These are phyloP conservation scores for Phytophthora litchii DNA, from an alignment of 352 stramenopile species.

Conservation along the genomic window DNA sequence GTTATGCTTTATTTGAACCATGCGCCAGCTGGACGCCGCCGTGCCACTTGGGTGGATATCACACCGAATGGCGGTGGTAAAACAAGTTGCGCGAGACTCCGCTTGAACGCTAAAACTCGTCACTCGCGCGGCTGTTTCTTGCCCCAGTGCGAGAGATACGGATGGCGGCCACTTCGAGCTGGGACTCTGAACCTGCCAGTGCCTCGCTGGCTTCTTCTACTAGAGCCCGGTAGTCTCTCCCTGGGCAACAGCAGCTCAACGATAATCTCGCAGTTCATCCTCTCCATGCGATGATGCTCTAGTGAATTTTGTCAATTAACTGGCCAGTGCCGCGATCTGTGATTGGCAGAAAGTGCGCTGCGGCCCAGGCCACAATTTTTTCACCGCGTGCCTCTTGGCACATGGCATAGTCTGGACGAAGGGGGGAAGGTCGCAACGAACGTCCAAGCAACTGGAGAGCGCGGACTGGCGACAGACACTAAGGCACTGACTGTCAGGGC, in stretches of 20 bases:
- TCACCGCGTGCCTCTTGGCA: conserved; percentile 25
- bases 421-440: conserved; percentile 26
- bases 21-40: conserved; percentile 13
- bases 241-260: conserved; percentile 1
- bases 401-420: conserved; percentile 17
- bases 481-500: conserved; percentile 8
- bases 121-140: conserved; percentile 24
- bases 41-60: conserved; percentile 21
- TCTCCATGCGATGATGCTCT: not conserved
- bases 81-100: not conserved
- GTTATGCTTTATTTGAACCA: conserved; percentile 7
- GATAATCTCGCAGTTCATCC: not conserved
- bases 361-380: conserved; percentile 20
- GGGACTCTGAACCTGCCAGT: not conserved
- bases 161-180: conserved; percentile 16
- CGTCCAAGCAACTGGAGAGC: conserved; percentile 14
- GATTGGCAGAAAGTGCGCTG: conserved; percentile 19
- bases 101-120: not conserved
- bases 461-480: conserved; percentile 19
- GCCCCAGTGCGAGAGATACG: conserved; percentile 23
- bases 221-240: conserved; percentile 8
- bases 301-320: not conserved
- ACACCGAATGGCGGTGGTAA: conserved; percentile 13
- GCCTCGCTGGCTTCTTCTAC: conserved; percentile 23
- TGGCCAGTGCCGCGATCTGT: not conserved